Conservation (phyloP, 139 green algal species). For the Coelastrella sp. region DNA sequence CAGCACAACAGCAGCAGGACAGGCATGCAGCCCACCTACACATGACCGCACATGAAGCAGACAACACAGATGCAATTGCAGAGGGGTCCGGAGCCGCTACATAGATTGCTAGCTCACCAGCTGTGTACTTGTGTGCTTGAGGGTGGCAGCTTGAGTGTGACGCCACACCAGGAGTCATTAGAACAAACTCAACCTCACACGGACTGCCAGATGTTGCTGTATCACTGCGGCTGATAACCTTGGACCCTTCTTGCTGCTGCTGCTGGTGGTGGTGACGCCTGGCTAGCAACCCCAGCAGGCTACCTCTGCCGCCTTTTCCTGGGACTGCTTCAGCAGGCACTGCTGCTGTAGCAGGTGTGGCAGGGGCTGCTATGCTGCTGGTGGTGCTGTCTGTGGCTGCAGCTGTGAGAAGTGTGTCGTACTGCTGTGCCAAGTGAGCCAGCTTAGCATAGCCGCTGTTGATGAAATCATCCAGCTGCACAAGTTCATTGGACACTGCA, state of each 20-base stretch:
- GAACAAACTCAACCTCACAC: background rate
- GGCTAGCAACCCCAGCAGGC: background rate
- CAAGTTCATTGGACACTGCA: background rate
- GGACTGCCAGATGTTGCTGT: no score
- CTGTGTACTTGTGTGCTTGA: constrained; percentile 11
- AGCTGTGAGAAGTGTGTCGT: constrained; percentile 12
- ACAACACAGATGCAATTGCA: no score
- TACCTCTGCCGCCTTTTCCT: background rate
- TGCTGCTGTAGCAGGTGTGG: background rate
- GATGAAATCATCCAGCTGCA: constrained; percentile 28
- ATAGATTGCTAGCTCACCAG: background rate
- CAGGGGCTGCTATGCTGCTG: background rate
- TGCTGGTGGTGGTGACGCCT: background rate
- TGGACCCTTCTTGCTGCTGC: background rate
- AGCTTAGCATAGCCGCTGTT: background rate
- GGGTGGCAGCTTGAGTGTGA: constrained; percentile 6
- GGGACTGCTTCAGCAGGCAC: background rate
- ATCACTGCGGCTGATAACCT: background rate
- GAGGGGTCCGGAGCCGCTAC: background rate
- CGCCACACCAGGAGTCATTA: background rate
- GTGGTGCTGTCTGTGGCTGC: background rate
- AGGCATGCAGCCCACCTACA: background rate
- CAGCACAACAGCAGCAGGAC: no score
- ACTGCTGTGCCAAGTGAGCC: constrained; percentile 12
- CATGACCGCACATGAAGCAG: background rate